These are phyloP conservation scores for Diplosphaera chodatii DNA, from an alignment of 139 green algal species.

Conservation along the genomic window DNA sequence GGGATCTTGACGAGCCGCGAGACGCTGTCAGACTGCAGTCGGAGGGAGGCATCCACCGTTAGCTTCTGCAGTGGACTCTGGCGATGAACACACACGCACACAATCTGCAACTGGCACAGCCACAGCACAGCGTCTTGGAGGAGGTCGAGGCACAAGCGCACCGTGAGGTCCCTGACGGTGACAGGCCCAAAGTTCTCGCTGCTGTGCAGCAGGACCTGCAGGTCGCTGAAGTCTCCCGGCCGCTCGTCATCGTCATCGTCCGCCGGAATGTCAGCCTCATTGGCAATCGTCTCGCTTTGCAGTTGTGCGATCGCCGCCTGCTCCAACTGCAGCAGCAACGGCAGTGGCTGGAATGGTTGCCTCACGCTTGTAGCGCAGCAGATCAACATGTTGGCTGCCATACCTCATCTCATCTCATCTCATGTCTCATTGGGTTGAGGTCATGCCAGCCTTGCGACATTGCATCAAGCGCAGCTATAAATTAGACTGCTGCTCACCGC, in stretches of 20 bases:
- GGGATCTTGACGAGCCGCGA: constrained; percentile 88
- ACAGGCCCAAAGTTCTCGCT: constrained; percentile 38
- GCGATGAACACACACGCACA: too few species aligned
- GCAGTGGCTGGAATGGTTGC: too few species aligned
- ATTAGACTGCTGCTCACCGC: constrained; percentile 37
- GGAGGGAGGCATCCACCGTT: neutral
- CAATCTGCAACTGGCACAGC: too few species aligned
- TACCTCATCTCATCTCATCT: too few species aligned
- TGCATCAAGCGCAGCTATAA: too few species aligned
- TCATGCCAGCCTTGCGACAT: too few species aligned
- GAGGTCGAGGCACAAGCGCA: constrained; percentile 8
- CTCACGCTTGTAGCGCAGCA: too few species aligned
- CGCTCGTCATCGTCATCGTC: constrained; percentile 30
- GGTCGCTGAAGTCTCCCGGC: constrained; percentile 13
- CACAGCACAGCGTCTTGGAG: too few species aligned
- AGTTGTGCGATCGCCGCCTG: constrained; percentile 58
- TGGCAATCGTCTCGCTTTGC: constrained; percentile 38
- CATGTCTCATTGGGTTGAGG: too few species aligned
- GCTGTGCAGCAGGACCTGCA: constrained; percentile 58
- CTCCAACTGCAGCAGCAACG: constrained; percentile 52
- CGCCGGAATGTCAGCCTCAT: constrained; percentile 24
- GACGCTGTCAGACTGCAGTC: constrained; percentile 73
- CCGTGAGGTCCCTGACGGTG: constrained; percentile 54
- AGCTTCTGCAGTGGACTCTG: too few species aligned
- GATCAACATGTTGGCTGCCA: too few species aligned